Percentiles rank a stretch among this genome's conserved stretches.
These are phyloP conservation scores for Fusarium miscanthi DNA, from an alignment of 2,329 filamentous ascomycete species.

Conservation along the genomic window DNA sequence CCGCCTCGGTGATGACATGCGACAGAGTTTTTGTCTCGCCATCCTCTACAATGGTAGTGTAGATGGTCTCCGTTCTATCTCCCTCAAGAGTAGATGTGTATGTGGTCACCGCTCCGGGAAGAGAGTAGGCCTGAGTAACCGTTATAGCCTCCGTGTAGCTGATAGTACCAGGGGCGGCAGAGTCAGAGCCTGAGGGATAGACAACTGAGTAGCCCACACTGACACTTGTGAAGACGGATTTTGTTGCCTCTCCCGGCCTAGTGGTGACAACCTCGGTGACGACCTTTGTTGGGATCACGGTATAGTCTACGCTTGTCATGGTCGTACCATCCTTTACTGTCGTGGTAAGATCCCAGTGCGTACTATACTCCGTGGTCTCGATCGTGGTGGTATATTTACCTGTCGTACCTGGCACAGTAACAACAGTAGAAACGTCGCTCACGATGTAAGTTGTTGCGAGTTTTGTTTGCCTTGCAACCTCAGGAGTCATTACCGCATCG, in stretches of 20 bases:
- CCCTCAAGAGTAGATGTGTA: constrained; percentile 8
- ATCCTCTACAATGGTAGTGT: constrained; percentile 20
- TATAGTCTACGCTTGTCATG: constrained; percentile 5
- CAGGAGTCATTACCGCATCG: constrained; percentile 1
- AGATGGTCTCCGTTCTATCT: constrained; percentile 13
- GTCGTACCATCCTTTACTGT: constrained; percentile 21
- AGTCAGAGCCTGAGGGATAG: constrained; percentile 5
- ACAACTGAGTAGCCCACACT: constrained; percentile 24
- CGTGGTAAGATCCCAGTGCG: constrained; percentile 18
- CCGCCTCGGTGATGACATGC: constrained; percentile 9
- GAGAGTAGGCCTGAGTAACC: constrained; percentile 10
- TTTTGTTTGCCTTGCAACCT: background rate
- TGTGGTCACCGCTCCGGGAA: constrained; percentile 12
- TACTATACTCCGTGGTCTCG: constrained; percentile 25
- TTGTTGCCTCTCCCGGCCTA: background rate
- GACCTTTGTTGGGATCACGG: constrained; percentile 26
- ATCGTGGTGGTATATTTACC: constrained; percentile 35
- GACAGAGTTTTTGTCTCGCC: constrained; percentile 24
- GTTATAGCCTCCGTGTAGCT: constrained; percentile 17
- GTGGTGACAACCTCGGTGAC: constrained; percentile 22
- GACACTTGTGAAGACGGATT: constrained; percentile 6
- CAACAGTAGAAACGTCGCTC: constrained; percentile 21
- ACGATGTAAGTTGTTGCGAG: constrained; percentile 33
- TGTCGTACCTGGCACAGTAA: constrained; percentile 39
- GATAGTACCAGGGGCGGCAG: constrained; percentile 1